Percentiles rank a stretch among this genome's conserved stretches.
phyloP scores from a whole-genome alignment of 1,284 basidiomycete genomes.

The Retiboletus flavoniger region DNA sequence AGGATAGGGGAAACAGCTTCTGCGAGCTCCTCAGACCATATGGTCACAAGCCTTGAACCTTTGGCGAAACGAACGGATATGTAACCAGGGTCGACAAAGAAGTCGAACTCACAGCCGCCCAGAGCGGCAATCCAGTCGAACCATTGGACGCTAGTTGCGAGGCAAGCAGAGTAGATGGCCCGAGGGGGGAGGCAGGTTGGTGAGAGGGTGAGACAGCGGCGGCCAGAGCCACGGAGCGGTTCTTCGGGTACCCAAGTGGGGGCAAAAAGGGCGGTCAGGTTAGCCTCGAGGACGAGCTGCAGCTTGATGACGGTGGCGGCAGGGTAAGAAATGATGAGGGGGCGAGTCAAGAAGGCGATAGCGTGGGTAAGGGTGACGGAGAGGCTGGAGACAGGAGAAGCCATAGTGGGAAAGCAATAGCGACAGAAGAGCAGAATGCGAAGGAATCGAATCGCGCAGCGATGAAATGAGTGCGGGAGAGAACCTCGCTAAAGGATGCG shows the following conservation, averaged over 20 bases:
- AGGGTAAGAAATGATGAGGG: slow-evolving; percentile 55
- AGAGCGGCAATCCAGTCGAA: slow-evolving; percentile 70
- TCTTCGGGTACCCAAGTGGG: slow-evolving; percentile 62
- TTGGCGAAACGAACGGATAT: slow-evolving; percentile 61
- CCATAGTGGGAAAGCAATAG: slow-evolving; percentile 34
- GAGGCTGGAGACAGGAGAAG: slow-evolving; percentile 53
- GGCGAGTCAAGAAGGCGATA: slow-evolving; percentile 66
- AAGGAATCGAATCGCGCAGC: slow-evolving; percentile 60
- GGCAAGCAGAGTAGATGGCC: slow-evolving; percentile 65
- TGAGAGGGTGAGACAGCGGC: slow-evolving; percentile 71
- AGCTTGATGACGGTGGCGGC: slow-evolving; percentile 62
- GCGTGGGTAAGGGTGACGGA: slow-evolving; percentile 67
- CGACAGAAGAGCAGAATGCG: slow-evolving; percentile 23
- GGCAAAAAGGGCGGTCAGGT: slow-evolving; percentile 64
- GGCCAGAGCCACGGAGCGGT: slow-evolving; percentile 64
- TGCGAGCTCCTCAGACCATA: slow-evolving; percentile 61
- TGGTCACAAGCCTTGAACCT: slow-evolving; percentile 47
- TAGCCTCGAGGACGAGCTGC: slow-evolving; percentile 65
- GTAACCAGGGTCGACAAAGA: slow-evolving; percentile 74
- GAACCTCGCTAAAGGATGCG: slow-evolving; percentile 29
- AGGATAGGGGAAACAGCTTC: slow-evolving; percentile 28
- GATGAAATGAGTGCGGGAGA: slow-evolving; percentile 42
- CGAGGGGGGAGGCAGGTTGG: slow-evolving; percentile 67
- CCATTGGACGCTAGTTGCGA: slow-evolving; percentile 68
- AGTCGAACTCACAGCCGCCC: slow-evolving; percentile 68